phyloP scores from a whole-genome alignment of 179 eudicot genomes.

The Camellia oleifera region DNA sequence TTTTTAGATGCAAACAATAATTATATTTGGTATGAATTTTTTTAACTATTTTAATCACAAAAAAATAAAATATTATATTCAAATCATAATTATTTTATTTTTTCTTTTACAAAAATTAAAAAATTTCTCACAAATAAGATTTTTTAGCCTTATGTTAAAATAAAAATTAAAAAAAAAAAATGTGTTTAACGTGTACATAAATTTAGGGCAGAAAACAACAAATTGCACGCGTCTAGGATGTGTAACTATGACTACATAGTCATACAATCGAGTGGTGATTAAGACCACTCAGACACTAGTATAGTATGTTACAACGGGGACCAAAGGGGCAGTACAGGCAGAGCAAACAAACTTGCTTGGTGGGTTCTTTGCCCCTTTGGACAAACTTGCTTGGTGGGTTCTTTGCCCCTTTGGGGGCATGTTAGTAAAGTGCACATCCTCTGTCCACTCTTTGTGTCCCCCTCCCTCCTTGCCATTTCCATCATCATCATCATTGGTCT shows the following conservation, averaged over 20 bases:
- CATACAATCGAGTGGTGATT: conserved; percentile 6
- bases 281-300: conserved; percentile 8
- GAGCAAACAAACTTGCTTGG: background rate
- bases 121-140: too few relatives aligned
- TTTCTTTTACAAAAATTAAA: too few relatives aligned
- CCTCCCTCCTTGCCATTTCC: background rate
- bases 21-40: too few relatives aligned
- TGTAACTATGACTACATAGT: background rate
- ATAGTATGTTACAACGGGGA: conserved; percentile 12
- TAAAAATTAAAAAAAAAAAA: too few relatives aligned
- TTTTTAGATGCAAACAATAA: too few relatives aligned
- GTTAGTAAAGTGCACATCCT: background rate
- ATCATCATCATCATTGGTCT: conserved; percentile 18
- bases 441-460: background rate
- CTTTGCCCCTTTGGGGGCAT: background rate
- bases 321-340: background rate
- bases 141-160: too few relatives aligned
- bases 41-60: too few relatives aligned
- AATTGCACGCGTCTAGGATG: background rate
- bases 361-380: background rate
- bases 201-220: too few relatives aligned
- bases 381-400: background rate
- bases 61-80: too few relatives aligned
- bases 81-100: too few relatives aligned
- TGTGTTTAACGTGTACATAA: too few relatives aligned